Base-by-base conservation (phyloP, 106 monocot genomes). In the Dendrobium officinale region DNA sequence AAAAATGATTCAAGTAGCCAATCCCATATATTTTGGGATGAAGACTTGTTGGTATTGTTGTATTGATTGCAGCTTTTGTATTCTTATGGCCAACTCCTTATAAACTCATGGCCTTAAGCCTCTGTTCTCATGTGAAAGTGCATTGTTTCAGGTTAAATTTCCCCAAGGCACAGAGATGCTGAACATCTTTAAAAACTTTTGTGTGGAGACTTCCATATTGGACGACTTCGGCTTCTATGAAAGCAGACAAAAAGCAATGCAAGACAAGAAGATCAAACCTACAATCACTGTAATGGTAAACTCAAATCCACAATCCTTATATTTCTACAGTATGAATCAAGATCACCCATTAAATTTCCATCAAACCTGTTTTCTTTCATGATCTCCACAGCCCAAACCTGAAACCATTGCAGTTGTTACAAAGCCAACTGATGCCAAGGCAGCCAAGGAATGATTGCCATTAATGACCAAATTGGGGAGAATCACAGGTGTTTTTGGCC, bases 181-280 rank as follows among this genome's bases (percentile, higher is more conserved):
- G 81, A 88, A 79, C 77, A 91, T 93, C 77, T 93, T 96, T 49
- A 96, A 93, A 84, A 86, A 55, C 78, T 96, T 84, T 77, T 84
- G 84, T 42, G 83, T 75, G 43, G 93, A 90, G 67, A 93, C 96
- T 43, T 96, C 96, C 54, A 96, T 96, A 72, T 77, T 96, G 84
- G 96, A 96, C 51, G 91, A 96, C 74, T 93, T 93, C 43, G 82
- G 75, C 26, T 96, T 93, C 49, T 96, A 96, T 77, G 96, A 96
- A 67, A 93, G 86, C 55, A 80, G 96, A 8, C 93, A 96, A 84
- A 93, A 87, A 78, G 89, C 82, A 73, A 90, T 96, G 90, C 96
- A 90, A 56, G 91, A 90, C 13, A 96, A 87, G 75, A 87, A 83
- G 87, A 67, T 31, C 73, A 93, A 88, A 82, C 75, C 72, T 4